phyloP scores from a whole-genome alignment of 2,329 filamentous ascomycete species.

The Mycosphaerella sp. region DNA sequence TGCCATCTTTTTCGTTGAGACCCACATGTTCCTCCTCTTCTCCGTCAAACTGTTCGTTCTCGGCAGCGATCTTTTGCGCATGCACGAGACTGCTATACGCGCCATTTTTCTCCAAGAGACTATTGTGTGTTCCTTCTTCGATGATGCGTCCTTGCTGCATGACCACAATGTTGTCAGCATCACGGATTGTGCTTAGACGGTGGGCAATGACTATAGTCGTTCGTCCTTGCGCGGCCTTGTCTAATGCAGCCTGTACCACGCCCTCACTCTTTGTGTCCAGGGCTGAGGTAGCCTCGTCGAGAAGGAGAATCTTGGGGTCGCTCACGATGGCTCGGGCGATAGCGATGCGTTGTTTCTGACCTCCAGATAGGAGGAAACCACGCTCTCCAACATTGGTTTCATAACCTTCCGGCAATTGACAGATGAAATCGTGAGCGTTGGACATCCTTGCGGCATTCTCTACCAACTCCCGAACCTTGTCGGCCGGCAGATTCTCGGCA shows the following conservation, averaged over 20 bases:
- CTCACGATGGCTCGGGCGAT: conserved; percentile 88
- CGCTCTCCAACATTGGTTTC: conserved; percentile 93
- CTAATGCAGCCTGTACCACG: conserved; percentile 86
- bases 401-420: conserved; percentile 74
- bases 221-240: conserved; percentile 74
- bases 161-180: conserved; percentile 93
- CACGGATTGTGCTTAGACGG: conserved; percentile 86
- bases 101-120: conserved; percentile 62
- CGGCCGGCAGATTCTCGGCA: conserved; percentile 61
- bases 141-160: conserved; percentile 80
- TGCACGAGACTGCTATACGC: conserved; percentile 83
- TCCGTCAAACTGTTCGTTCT: conserved; percentile 51
- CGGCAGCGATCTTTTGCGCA: conserved; percentile 72
- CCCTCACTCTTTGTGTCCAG: conserved; percentile 93
- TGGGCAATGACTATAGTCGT: conserved; percentile 97
- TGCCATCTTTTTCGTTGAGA: conserved; percentile 28
- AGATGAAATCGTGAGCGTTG: conserved; percentile 91
- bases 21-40: conserved; percentile 25
- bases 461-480: conserved; percentile 65
- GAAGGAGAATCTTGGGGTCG: conserved; percentile 82
- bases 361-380: conserved; percentile 85
- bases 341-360: conserved; percentile 89
- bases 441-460: conserved; percentile 79
- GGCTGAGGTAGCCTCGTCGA: conserved; percentile 92
- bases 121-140: conserved; percentile 84